A percentile compares a stretch with the other conserved stretches of the same genome.
phyloP scores from a whole-genome alignment of 352 stramenopile species.

The Bremia lactucae region DNA sequence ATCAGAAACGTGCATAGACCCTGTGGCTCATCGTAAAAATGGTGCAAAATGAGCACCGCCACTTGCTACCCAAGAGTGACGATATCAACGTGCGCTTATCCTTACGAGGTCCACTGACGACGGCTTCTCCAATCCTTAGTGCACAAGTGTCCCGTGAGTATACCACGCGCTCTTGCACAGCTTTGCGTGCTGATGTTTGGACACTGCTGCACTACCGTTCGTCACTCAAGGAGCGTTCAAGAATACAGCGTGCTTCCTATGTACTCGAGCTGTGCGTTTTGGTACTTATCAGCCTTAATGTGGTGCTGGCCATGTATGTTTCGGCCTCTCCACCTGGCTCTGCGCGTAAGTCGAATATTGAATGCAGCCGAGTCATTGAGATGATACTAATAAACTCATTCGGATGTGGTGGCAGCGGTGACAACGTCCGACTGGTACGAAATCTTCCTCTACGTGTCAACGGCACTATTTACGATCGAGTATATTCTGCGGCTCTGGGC shows the following conservation, averaged over 20 bases:
- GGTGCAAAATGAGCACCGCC: conserved; percentile 6
- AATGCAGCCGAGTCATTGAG: neutral
- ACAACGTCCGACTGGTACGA: conserved; percentile 32
- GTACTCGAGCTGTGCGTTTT: conserved; percentile 40
- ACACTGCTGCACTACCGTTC: conserved; percentile 48
- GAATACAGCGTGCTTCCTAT: conserved; percentile 42
- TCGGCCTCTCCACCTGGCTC: conserved; percentile 18
- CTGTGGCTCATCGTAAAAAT: too few species aligned
- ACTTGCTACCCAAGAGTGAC: conserved; percentile 9
- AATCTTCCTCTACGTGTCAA: conserved; percentile 42
- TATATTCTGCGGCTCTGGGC: conserved; percentile 50
- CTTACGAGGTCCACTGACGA: conserved; percentile 4
- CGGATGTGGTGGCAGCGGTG: conserved; percentile 14
- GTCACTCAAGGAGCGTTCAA: conserved; percentile 29
- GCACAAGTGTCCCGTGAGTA: neutral
- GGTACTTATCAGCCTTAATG: conserved; percentile 47
- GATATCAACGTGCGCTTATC: conserved; percentile 10
- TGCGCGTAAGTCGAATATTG: conserved; percentile 14
- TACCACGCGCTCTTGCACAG: conserved; percentile 5
- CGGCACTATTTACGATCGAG: conserved; percentile 50
- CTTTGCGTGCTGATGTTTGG: conserved; percentile 41
- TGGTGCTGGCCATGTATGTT: conserved; percentile 43
- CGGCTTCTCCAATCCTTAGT: neutral
- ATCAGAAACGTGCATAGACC: too few species aligned
- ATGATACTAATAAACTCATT: neutral